Evolutionary conservation across 331 rosid genomes (phyloP).

Genomic region (Stylosanthes scabra): DNA sequence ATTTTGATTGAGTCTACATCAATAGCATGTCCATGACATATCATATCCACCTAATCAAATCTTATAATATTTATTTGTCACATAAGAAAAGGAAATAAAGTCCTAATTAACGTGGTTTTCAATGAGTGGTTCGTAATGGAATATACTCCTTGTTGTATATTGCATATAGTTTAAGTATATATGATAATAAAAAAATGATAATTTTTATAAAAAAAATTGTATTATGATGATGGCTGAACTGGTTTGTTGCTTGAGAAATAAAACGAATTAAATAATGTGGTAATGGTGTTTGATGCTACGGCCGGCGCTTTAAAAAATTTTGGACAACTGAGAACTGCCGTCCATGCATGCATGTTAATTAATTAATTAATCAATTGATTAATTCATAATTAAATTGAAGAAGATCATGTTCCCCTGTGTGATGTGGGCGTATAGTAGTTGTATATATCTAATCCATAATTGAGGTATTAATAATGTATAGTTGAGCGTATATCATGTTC

Average conservation of each 20-base stretch:
- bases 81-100: not conserved
- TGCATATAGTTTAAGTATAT: no score
- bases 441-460: conserved; percentile 5
- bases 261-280: conserved; percentile 22
- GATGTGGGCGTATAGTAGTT: not conserved
- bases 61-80: conserved; percentile 3
- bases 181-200: not conserved
- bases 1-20: conserved; percentile 22
- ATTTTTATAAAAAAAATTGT: not conserved
- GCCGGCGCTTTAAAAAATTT: conserved; percentile 39
- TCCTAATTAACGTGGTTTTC: conserved; percentile 28
- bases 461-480: not conserved
- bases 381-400: not conserved
- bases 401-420: not conserved
- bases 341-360: conserved; percentile 30
- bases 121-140: conserved; percentile 27
- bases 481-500: not conserved
- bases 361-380: not conserved
- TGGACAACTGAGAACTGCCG: conserved; percentile 44
- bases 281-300: conserved; percentile 35
- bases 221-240: conserved; percentile 14
- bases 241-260: conserved; percentile 6
- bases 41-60: conserved; percentile 21
- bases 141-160: conserved; percentile 14
- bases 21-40: conserved; percentile 23